Percentiles rank a stretch among this genome's conserved stretches.
phyloP scores from a whole-genome alignment of 768 basidiomycete genomes.

The Leccinum boreale region DNA sequence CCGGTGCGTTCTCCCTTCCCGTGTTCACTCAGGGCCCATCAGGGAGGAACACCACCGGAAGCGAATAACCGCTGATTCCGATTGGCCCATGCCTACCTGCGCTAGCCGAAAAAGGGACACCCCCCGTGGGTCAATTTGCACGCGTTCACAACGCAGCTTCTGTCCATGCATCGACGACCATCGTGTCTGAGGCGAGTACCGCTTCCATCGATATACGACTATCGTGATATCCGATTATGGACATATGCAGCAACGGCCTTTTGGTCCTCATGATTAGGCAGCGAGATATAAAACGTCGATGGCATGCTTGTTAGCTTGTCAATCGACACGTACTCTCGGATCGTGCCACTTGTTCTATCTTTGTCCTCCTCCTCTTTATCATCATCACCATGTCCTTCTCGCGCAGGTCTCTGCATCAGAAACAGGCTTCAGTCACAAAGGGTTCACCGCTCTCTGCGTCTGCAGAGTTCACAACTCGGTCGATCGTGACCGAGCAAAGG shows the following conservation, averaged over 20 bases:
- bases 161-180: conserved; percentile 14
- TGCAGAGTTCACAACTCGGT: conserved; percentile 4
- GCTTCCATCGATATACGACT: background rate
- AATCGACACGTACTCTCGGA: background rate
- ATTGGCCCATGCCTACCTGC: background rate
- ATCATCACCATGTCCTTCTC: conserved; percentile 19
- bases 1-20: background rate
- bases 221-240: conserved; percentile 3
- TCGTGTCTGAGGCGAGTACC: conserved; percentile 12
- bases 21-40: background rate
- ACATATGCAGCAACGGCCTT: background rate
- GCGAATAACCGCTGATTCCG: background rate
- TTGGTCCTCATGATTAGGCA: background rate
- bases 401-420: conserved; percentile 10
- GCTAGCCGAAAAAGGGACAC: background rate
- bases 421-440: conserved; percentile 4
- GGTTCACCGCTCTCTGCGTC: conserved; percentile 13
- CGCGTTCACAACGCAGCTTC: conserved; percentile 1
- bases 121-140: background rate
- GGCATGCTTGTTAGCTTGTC: background rate
- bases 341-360: background rate
- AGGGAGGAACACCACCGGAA: background rate
- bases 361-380: background rate
- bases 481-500: conserved; percentile 6
- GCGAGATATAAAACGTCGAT: conserved; percentile 15